phyloP scores from a whole-genome alignment of 1,284 basidiomycete genomes.

The Trichosporon faecale region DNA sequence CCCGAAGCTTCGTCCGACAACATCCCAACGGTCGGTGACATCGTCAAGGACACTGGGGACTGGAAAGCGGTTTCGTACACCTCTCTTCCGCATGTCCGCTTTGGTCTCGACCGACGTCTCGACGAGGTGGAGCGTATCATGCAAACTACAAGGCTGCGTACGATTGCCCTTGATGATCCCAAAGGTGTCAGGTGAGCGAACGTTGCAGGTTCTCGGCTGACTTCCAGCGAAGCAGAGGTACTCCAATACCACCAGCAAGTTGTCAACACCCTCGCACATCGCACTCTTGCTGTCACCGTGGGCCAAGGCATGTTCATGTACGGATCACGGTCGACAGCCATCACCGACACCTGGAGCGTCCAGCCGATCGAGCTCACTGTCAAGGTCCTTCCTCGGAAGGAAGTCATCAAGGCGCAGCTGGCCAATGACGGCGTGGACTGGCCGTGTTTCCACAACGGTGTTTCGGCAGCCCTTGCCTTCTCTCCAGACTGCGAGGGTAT shows the following conservation, averaged over 20 bases:
- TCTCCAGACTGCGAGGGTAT: slow-evolving; percentile 71
- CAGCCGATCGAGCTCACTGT: slow-evolving; percentile 76
- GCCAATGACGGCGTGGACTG: slow-evolving; percentile 73
- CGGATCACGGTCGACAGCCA: slow-evolving; percentile 66
- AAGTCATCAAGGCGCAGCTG: slow-evolving; percentile 57
- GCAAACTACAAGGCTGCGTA: slow-evolving; percentile 67
- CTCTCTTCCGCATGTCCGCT: slow-evolving; percentile 63
- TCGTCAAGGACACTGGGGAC: slow-evolving; percentile 10
- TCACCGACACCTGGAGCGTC: slow-evolving; percentile 71
- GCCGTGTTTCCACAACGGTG: slow-evolving; percentile 98
- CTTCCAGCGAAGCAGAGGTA: slow-evolving; percentile 36
- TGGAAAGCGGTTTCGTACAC: neutral
- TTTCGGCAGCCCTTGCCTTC: slow-evolving; percentile 81
- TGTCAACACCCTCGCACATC: slow-evolving; percentile 71
- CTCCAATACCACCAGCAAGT: slow-evolving; percentile 68
- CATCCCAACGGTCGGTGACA: slow-evolving; percentile 28
- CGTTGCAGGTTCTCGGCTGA: neutral
- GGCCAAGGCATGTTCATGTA: slow-evolving; percentile 85
- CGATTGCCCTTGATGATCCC: slow-evolving; percentile 65
- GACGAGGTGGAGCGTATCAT: slow-evolving; percentile 85
- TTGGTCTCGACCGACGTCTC: slow-evolving; percentile 76
- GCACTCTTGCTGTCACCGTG: slow-evolving; percentile 78
- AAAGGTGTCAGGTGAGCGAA: slow-evolving; percentile 65
- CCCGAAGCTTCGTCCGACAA: slow-evolving; percentile 20
- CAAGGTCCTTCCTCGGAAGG: slow-evolving; percentile 58